Conservation (phyloP, 768 basidiomycete genomes). For the Phlegmacium glaucopus region DNA sequence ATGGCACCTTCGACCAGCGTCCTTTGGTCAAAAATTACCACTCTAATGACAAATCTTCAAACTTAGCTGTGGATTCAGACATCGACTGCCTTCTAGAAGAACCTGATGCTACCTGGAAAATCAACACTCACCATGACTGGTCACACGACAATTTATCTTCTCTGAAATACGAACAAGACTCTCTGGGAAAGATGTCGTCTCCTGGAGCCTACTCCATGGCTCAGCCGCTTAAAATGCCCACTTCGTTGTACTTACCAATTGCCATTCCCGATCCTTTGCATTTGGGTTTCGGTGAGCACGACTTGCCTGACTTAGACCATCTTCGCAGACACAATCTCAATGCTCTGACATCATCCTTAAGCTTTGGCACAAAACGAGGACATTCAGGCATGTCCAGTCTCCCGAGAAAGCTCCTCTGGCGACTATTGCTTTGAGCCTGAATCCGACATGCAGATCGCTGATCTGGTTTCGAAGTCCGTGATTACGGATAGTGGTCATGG, state of each 20-base stretch:
- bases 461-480: conserved; percentile 2
- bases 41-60: not conserved
- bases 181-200: conserved; percentile 9
- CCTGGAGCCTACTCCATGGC: not conserved
- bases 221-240: conserved; percentile 7
- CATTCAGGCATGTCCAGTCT: not conserved
- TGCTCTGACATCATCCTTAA: not conserved
- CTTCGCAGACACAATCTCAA: not conserved
- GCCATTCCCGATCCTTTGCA: not conserved
- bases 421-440: not conserved
- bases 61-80: conserved; percentile 4
- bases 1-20: too few species aligned
- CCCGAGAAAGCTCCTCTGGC: not conserved
- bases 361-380: not conserved
- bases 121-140: conserved; percentile 8
- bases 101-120: not conserved
- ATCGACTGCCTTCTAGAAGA: not conserved
- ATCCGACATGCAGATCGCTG: conserved; percentile 1
- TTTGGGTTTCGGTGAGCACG: not conserved
- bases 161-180: conserved; percentile 12
- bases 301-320: not conserved
- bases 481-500: conserved; percentile 10
- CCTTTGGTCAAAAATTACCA: too few species aligned
- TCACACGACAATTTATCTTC: conserved; percentile 16
- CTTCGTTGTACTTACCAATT: not conserved